A percentile compares a stretch with the other conserved stretches of the same genome.
These are phyloP conservation scores for Cyberlindnera petersonii DNA, from an alignment of 805 yeast species.

Conservation along the genomic window DNA sequence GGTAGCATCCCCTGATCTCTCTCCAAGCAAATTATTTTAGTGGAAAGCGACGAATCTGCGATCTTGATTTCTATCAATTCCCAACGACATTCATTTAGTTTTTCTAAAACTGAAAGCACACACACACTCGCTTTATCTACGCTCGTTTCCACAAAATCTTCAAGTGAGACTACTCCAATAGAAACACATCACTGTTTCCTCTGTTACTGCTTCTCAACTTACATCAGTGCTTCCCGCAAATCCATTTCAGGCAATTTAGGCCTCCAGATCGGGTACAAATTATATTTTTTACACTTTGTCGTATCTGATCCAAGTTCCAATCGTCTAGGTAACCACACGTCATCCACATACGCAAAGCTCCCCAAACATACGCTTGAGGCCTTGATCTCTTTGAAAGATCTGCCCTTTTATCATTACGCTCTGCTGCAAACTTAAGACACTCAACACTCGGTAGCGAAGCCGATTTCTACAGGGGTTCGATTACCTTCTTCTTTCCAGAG, in stretches of 20 bases:
- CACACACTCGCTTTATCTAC: too few species aligned
- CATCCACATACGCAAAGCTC: background rate
- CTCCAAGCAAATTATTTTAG: slow-evolving; percentile 5
- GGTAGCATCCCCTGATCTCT: background rate
- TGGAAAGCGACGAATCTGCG: background rate
- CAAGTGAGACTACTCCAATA: too few species aligned
- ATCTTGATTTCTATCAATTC: background rate
- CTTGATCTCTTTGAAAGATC: background rate
- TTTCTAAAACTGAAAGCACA: background rate
- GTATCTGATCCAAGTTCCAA: slow-evolving; percentile 8
- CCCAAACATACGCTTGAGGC: background rate
- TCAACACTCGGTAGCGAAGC: too few species aligned
- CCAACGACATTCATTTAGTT: slow-evolving; percentile 1
- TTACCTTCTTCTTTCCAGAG: background rate
- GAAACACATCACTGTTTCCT: background rate
- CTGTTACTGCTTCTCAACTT: background rate
- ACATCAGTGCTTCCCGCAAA: background rate
- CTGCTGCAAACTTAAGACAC: too few species aligned
- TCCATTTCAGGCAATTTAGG: slow-evolving; percentile 3
- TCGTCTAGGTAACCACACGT: slow-evolving; percentile 12
- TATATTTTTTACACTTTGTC: slow-evolving; percentile 4
- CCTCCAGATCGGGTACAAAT: slow-evolving; percentile 3
- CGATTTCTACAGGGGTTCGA: background rate
- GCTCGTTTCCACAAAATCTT: too few species aligned
- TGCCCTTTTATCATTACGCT: background rate